A percentile compares a stretch with the other conserved stretches of the same genome.
These are phyloP conservation scores for Cyclostephanos invisitatus DNA, from an alignment of 108 stramenopile genomes.

Conservation along the genomic window DNA sequence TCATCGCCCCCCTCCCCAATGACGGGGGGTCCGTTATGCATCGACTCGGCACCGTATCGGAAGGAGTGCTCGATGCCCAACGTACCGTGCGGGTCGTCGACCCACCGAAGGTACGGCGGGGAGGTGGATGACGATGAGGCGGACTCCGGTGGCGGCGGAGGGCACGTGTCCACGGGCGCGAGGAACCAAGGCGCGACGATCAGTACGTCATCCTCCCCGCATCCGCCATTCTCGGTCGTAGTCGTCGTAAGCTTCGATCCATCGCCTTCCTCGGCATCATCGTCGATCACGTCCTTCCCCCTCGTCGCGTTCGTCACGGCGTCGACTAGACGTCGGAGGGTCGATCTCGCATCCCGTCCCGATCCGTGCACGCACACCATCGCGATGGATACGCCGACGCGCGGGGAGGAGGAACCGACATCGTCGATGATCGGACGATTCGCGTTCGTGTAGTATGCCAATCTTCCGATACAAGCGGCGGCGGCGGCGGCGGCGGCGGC, in stretches of 20 bases:
- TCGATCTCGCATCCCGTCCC: constrained; percentile 65
- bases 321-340: constrained; percentile 65
- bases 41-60: constrained; percentile 81
- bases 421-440: constrained; percentile 11
- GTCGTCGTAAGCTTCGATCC: background rate
- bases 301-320: constrained; percentile 22
- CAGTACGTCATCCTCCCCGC: constrained; percentile 40
- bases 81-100: constrained; percentile 37
- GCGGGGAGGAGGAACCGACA: background rate
- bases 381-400: constrained; percentile 20
- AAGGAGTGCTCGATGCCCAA: constrained; percentile 60
- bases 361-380: constrained; percentile 80
- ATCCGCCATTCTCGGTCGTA: background rate
- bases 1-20: background rate
- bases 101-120: constrained; percentile 62
- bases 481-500: too few species aligned
- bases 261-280: background rate
- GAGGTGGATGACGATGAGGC: constrained; percentile 10
- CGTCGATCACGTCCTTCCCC: background rate
- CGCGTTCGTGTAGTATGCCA: constrained; percentile 62
- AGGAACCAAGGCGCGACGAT: constrained; percentile 75
- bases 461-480: too few species aligned
- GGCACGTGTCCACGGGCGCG: constrained; percentile 48
- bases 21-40: background rate
- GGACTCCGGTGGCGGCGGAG: constrained; percentile 3